A percentile compares a stretch with the other conserved stretches of the same genome.
These are phyloP conservation scores for Alternaria burnsii DNA, from an alignment of 2,329 filamentous ascomycete species.

Conservation along the genomic window DNA sequence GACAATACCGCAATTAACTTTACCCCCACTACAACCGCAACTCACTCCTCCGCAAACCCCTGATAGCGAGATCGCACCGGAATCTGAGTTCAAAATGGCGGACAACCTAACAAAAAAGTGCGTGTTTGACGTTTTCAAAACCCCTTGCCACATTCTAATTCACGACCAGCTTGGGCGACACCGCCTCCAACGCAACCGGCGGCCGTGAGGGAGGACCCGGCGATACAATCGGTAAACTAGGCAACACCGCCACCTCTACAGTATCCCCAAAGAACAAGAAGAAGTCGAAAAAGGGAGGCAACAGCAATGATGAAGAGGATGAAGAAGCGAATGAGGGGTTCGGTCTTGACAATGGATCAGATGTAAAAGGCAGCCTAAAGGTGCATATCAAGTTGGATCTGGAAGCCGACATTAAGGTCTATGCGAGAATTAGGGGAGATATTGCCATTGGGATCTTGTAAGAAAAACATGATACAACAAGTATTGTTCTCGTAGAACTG, in stretches of 20 bases:
- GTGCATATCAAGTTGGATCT: conserved; percentile 26
- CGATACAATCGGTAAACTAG: conserved; percentile 14
- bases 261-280: not conserved
- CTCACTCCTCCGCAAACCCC: conserved; percentile 8
- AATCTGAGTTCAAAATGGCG: not conserved
- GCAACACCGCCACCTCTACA: conserved; percentile 7
- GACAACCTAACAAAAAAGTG: not conserved
- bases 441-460: conserved; percentile 32
- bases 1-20: conserved; percentile 7
- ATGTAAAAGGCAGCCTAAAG: conserved; percentile 36
- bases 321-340: conserved; percentile 23
- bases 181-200: conserved; percentile 16
- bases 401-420: conserved; percentile 26
- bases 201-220: conserved; percentile 16
- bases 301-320: conserved; percentile 6
- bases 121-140: not conserved
- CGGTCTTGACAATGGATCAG: conserved; percentile 29
- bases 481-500: not conserved
- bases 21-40: conserved; percentile 8
- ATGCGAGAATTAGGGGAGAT: conserved; percentile 32
- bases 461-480: not conserved
- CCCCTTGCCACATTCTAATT: not conserved
- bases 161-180: conserved; percentile 5
- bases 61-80: not conserved
- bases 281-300: conserved; percentile 4